Base-by-base conservation (phyloP, 2,329 filamentous ascomycete species). In the Aspergillus ibericus region DNA sequence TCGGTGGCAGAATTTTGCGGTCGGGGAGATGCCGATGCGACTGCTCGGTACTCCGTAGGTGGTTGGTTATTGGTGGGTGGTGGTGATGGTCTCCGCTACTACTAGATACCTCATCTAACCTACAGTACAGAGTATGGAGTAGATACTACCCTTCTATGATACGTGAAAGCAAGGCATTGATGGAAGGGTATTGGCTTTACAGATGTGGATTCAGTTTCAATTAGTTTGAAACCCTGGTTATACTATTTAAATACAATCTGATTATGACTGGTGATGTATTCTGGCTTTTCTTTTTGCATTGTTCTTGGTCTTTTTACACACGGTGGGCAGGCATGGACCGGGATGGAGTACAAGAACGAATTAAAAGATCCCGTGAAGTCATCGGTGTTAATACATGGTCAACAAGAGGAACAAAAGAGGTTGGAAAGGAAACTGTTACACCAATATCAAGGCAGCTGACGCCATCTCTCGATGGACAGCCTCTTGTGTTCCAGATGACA, bases 11-110 rank as follows among this genome's bases (percentile, higher is more conserved):
- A 50, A 47, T 25, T 1, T 52, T 56, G 12, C 25, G 42, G 65
- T 64, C 65, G 55, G 60, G 63, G 59, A 38, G 32, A 27, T 40
- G 49, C 50, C 53, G n/a, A n/a, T n/a, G n/a, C n/a, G n/a, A n/a
- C n/a, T n/a, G n/a, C n/a, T n/a, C n/a, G n/a, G n/a, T n/a, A n/a
- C n/a, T n/a, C n/a, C n/a, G 22, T 25, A 25, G 47, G 51, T 35
- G 22, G 16, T 32, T 5, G 36, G 1, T 40, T n/a, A 10, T 32
- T 3, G 35, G 34, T 16, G 5, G 27, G 6, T 7, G 27, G 5
- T 32, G 29, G 29, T 3, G 29, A 3, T 32, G 29, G 29, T 32
- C 29, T 32, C 29, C 27, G 27, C 27, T 29, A 29, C 27, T 8
- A 29, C 22, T 25, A 5, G n/a, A n/a, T n/a, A n/a, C n/a, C n/a